These are phyloP conservation scores for Galerina sulciceps DNA, from an alignment of 768 basidiomycete genomes.

Conservation along the genomic window DNA sequence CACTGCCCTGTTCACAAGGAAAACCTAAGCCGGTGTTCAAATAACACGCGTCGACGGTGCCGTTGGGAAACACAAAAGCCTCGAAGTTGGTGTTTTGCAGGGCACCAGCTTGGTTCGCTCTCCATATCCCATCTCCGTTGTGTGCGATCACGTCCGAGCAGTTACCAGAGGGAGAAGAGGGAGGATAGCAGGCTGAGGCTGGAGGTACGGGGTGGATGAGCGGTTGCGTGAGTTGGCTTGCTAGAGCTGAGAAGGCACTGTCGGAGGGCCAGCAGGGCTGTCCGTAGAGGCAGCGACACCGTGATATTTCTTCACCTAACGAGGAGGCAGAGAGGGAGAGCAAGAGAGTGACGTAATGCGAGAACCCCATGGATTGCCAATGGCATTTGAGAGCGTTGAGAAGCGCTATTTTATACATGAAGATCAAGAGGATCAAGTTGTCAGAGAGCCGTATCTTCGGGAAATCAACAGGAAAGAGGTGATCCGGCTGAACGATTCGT, in stretches of 20 bases:
- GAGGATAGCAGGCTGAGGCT: conserved; percentile 45
- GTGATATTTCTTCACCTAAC: not conserved
- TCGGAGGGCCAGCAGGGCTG: conserved; percentile 48
- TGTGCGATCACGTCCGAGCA: conserved; percentile 36
- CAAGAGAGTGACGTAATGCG: not conserved
- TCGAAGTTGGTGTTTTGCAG: conserved; percentile 38
- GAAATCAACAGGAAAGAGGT: too few relatives aligned
- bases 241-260: conserved; percentile 33
- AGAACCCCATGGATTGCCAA: not conserved
- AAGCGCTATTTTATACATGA: too few relatives aligned
- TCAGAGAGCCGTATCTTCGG: too few relatives aligned
- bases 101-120: conserved; percentile 42
- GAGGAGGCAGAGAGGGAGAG: not conserved
- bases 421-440: too few relatives aligned
- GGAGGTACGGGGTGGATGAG: conserved; percentile 45
- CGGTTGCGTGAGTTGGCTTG: conserved; percentile 44
- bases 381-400: too few relatives aligned
- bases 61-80: conserved; percentile 40
- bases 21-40: conserved; percentile 43
- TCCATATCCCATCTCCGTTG: conserved; percentile 41
- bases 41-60: conserved; percentile 56
- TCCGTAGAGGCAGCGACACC: conserved; percentile 43
- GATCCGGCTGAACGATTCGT: too few relatives aligned
- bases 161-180: conserved; percentile 35
- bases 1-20: conserved; percentile 47